These are phyloP conservation scores for Bruguiera sexangula DNA, from an alignment of 345 rosid genomes.

Conservation along the genomic window DNA sequence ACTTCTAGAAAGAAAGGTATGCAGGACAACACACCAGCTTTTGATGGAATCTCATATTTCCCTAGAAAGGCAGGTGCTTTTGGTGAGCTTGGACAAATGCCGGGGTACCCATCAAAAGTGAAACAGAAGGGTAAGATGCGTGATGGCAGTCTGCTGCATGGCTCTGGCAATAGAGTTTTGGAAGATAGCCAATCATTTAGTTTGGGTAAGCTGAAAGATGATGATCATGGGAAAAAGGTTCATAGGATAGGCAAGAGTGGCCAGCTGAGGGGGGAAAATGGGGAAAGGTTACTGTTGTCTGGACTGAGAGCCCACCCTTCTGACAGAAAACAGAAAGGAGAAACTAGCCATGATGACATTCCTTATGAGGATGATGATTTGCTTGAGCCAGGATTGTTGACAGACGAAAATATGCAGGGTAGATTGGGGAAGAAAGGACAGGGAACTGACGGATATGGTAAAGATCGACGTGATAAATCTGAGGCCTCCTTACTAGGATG, in stretches of 20 bases:
- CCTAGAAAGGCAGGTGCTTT: conserved; percentile 35
- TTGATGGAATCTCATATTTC: conserved; percentile 35
- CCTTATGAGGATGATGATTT: conserved; percentile 55
- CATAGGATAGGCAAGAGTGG: conserved; percentile 44
- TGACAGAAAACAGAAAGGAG: conserved; percentile 52
- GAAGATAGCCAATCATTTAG: conserved; percentile 35
- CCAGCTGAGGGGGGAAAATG: conserved; percentile 47
- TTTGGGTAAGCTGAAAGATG: conserved; percentile 33
- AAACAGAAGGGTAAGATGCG: conserved; percentile 75
- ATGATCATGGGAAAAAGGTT: conserved; percentile 40
- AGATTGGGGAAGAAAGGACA: conserved; percentile 53
- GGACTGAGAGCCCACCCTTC: conserved; percentile 41
- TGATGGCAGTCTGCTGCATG: conserved; percentile 46
- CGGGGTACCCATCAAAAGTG: conserved; percentile 47
- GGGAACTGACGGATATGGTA: conserved; percentile 35
- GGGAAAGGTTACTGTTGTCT: conserved; percentile 40
- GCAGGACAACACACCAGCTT: conserved; percentile 37
- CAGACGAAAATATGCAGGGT: conserved; percentile 36
- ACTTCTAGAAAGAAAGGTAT: conserved; percentile 40
- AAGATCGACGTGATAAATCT: conserved; percentile 47
- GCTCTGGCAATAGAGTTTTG: conserved; percentile 39
- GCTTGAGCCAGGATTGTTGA: conserved; percentile 32
- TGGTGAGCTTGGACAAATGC: conserved; percentile 37
- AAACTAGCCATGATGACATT: conserved; percentile 28
- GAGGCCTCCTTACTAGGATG: conserved; percentile 52